phyloP scores from a whole-genome alignment of 2,329 filamentous ascomycete species.

The Orbilia blumenaviensis region DNA sequence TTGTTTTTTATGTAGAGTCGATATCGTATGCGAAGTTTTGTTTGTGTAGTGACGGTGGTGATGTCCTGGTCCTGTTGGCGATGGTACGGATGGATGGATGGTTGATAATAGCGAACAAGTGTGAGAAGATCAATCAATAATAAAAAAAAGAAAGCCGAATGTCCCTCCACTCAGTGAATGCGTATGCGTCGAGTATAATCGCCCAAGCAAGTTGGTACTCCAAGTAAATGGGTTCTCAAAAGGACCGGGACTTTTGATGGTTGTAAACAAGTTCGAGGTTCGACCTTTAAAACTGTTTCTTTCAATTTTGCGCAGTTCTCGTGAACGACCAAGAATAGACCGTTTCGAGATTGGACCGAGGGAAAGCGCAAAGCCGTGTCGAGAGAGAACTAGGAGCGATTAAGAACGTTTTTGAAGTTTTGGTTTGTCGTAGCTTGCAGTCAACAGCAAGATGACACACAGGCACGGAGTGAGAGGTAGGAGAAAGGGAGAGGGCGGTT shows the following conservation, averaged over 20 bases:
- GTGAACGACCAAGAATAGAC: conserved; percentile 18
- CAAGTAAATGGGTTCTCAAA: conserved; percentile 53
- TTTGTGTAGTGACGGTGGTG: not conserved
- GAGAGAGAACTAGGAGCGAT: conserved; percentile 31
- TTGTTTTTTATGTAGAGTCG: conserved; percentile 1
- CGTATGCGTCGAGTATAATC: conserved; percentile 48
- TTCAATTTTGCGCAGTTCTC: not conserved
- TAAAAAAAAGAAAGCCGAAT: conserved; percentile 20
- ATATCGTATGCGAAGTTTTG: conserved; percentile 1
- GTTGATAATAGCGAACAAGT: conserved; percentile 3
- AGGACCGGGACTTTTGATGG: conserved; percentile 23
- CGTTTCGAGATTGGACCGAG: conserved; percentile 32
- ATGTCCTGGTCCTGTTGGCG: conserved; percentile 15
- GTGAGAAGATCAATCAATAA: too few relatives aligned
- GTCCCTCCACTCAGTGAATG: conserved; percentile 40
- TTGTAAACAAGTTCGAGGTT: conserved; percentile 23
- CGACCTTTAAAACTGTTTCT: conserved; percentile 20
- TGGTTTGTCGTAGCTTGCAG: conserved; percentile 50
- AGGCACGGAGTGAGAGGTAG: conserved; percentile 39
- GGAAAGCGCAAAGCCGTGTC: conserved; percentile 33
- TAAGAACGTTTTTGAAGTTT: conserved; percentile 25
- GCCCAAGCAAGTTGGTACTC: conserved; percentile 46
- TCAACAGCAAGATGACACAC: conserved; percentile 48
- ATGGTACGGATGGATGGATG: not conserved
- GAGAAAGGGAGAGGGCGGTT: conserved; percentile 34